Evolutionary conservation across 2,329 filamentous ascomycete genomes (phyloP).

Genomic region (Hymenoscyphus fructigenus): DNA sequence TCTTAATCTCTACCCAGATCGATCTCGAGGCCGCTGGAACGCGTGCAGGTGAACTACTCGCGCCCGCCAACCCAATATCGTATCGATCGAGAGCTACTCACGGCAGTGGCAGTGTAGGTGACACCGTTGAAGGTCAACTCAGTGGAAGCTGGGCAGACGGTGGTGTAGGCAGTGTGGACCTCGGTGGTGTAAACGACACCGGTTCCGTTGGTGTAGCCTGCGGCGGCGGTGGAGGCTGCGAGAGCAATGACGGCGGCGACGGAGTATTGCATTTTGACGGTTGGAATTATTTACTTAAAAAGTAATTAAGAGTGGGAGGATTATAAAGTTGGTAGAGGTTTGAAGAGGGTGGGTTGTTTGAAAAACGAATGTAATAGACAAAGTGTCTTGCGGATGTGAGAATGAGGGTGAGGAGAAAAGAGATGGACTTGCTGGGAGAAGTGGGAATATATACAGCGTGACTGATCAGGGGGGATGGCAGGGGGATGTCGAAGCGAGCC

Average conservation of each 20-base stretch:
- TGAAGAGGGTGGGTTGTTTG: slow-evolving; percentile 20
- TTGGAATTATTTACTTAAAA: slow-evolving; percentile 31
- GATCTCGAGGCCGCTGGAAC: background rate
- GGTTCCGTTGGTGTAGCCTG: slow-evolving; percentile 16
- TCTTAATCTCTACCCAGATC: background rate
- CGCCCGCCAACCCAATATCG: background rate
- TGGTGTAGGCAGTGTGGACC: slow-evolving; percentile 48
- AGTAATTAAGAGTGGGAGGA: slow-evolving; percentile 21
- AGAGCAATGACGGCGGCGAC: slow-evolving; percentile 37
- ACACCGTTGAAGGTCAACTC: slow-evolving; percentile 44
- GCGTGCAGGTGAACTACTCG: background rate
- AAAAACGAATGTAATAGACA: slow-evolving; percentile 37
- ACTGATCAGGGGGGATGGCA: background rate
- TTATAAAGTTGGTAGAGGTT: slow-evolving; percentile 17
- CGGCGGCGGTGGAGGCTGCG: slow-evolving; percentile 33
- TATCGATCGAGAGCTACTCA: slow-evolving; percentile 32
- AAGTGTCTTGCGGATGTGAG: slow-evolving; percentile 29
- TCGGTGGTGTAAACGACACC: slow-evolving; percentile 48
- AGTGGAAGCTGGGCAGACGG: slow-evolving; percentile 53
- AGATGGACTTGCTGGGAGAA: background rate
- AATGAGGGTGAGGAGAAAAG: slow-evolving; percentile 20
- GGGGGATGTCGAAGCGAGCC: background rate
- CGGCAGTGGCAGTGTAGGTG: slow-evolving; percentile 52
- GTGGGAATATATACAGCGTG: background rate
- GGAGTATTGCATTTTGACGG: slow-evolving; percentile 42